Evolutionary conservation across 1,139 yeast genomes (phyloP).

Genomic region (Wickerhamomyces sp.): DNA sequence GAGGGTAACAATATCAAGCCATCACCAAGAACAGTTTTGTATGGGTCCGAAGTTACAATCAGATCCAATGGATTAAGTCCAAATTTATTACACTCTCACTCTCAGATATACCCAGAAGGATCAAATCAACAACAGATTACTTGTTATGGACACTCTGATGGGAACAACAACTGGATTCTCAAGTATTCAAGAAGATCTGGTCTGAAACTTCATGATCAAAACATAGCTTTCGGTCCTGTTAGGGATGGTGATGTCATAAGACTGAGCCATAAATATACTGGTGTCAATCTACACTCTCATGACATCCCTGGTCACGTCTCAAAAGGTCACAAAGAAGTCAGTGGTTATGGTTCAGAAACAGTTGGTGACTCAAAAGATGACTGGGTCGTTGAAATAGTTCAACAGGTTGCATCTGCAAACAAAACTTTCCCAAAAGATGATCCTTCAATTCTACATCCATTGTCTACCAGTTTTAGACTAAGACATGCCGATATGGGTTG

Average conservation of each 20-base stretch:
- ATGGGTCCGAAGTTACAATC: slow-evolving; percentile 58
- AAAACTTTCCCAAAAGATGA: slow-evolving; percentile 32
- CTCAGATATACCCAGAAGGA: slow-evolving; percentile 65
- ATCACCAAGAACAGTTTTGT: slow-evolving; percentile 54
- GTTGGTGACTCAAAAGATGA: slow-evolving; percentile 62
- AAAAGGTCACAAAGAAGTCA: slow-evolving; percentile 51
- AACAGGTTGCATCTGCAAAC: slow-evolving; percentile 52
- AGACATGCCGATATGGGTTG: slow-evolving; percentile 62
- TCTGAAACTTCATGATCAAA: slow-evolving; percentile 23
- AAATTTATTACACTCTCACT: slow-evolving; percentile 66
- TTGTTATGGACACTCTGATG: slow-evolving; percentile 69
- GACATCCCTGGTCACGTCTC: slow-evolving; percentile 50
- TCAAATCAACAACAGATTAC: slow-evolving; percentile 73
- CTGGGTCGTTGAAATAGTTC: slow-evolving; percentile 64
- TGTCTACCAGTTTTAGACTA: slow-evolving; percentile 65
- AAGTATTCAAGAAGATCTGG: slow-evolving; percentile 39
- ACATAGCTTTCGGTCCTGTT: slow-evolving; percentile 30
- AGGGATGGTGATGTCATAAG: slow-evolving; percentile 53
- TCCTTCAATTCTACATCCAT: slow-evolving; percentile 50
- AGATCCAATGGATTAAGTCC: slow-evolving; percentile 74
- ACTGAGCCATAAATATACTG: slow-evolving; percentile 48
- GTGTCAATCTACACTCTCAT: slow-evolving; percentile 60
- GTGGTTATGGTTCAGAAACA: slow-evolving; percentile 58
- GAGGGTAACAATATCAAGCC: slow-evolving; percentile 44
- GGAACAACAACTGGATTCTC: slow-evolving; percentile 58